Percentiles rank a stretch among this genome's conserved stretches.
Conservation (phyloP, 306 rosid genomes). For the Prosopis cineraria region DNA sequence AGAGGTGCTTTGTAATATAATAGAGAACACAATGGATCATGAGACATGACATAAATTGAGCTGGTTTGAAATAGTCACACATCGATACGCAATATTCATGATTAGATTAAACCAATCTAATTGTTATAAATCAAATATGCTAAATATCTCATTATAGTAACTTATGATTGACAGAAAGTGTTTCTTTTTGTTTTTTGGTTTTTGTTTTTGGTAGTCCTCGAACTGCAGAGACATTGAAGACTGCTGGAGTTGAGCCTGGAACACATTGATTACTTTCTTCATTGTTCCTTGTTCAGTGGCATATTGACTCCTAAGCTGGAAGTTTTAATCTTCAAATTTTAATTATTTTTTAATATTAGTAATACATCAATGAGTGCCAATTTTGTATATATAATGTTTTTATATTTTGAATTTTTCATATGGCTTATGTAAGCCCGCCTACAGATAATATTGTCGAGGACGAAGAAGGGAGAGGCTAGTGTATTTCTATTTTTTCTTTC, state of each 20-base stretch:
- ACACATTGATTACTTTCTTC: constrained; percentile 17
- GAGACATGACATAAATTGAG: too few species aligned
- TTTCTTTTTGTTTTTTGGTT: not conserved
- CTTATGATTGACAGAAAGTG: not conserved
- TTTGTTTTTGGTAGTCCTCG: constrained; percentile 38
- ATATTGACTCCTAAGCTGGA: not conserved
- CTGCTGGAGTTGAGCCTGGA: constrained; percentile 35
- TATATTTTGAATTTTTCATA: not conserved
- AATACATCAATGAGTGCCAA: constrained; percentile 13
- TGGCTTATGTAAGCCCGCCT: constrained; percentile 1
- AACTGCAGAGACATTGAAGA: constrained; percentile 40
- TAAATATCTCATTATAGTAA: not conserved
- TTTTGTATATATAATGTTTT: not conserved
- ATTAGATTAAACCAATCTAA: not conserved
- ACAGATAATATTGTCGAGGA: not conserved
- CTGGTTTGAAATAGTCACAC: too few species aligned
- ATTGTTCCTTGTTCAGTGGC: not conserved
- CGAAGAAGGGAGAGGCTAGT: constrained; percentile 12
- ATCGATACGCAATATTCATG: not conserved
- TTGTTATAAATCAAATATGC: not conserved
- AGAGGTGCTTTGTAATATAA: too few species aligned
- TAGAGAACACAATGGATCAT: too few species aligned
- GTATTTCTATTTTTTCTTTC: not conserved
- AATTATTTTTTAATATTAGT: not conserved
- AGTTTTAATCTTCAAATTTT: constrained; percentile 6